These are phyloP conservation scores for Microbotryum saponariae DNA, from an alignment of 1,284 basidiomycete species.

Conservation along the genomic window DNA sequence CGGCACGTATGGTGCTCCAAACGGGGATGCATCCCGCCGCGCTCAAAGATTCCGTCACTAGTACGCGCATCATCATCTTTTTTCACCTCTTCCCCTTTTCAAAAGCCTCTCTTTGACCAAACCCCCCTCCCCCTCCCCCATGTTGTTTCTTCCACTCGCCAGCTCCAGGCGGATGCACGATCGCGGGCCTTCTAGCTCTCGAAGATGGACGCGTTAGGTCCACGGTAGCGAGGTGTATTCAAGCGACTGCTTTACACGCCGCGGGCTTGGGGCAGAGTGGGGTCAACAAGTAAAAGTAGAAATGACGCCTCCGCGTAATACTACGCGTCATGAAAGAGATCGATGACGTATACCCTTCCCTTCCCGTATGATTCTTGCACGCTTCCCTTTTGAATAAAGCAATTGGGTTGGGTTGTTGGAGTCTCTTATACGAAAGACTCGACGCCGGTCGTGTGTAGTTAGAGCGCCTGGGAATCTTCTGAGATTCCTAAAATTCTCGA, in stretches of 20 bases:
- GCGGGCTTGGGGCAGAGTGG: conserved; percentile 60
- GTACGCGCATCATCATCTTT: conserved; percentile 48
- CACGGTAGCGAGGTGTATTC: conserved; percentile 91
- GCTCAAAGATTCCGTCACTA: conserved; percentile 96
- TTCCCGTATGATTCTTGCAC: no score
- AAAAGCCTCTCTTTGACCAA: background rate
- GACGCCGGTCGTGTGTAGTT: no score
- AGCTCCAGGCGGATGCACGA: conserved; percentile 98
- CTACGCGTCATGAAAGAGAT: no score
- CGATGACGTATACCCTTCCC: no score
- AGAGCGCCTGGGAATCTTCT: no score
- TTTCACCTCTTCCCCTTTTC: no score
- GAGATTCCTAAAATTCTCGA: no score
- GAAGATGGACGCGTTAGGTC: conserved; percentile 92
- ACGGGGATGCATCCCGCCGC: conserved; percentile 85
- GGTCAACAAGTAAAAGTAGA: background rate
- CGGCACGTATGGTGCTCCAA: conserved; percentile 90
- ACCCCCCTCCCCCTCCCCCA: background rate
- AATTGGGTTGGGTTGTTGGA: no score
- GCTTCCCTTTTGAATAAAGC: no score
- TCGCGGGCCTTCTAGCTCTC: conserved; percentile 86
- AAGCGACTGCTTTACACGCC: conserved; percentile 81
- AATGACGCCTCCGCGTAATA: no score
- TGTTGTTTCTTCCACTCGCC: background rate
- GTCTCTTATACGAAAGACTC: no score